phyloP scores from a whole-genome alignment of 306 rosid genomes.

The Benincasa hispida region DNA sequence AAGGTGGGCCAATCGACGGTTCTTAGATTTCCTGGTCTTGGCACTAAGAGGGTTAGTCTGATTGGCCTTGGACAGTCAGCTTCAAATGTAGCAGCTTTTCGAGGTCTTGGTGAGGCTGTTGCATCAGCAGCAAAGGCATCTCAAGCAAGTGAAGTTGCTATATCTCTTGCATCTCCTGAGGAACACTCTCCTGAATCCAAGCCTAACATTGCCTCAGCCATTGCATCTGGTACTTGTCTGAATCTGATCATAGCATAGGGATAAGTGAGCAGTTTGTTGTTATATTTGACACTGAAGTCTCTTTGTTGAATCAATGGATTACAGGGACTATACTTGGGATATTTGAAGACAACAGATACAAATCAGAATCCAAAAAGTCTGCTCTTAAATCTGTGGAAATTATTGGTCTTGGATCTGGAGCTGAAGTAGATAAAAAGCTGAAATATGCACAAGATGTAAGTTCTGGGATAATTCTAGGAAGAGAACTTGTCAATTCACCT shows the following conservation, averaged over 20 bases:
- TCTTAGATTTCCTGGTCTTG: constrained; percentile 67
- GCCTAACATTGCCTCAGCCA: constrained; percentile 57
- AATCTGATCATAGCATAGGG: background rate
- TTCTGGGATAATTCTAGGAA: constrained; percentile 73
- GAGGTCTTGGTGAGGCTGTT: constrained; percentile 75
- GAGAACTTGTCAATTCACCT: constrained; percentile 89
- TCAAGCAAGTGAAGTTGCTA: constrained; percentile 57
- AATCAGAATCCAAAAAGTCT: constrained; percentile 70
- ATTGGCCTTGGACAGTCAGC: constrained; percentile 81
- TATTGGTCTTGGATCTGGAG: constrained; percentile 82
- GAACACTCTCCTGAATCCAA: constrained; percentile 50
- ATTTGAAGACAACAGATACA: constrained; percentile 74
- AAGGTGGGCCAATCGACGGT: constrained; percentile 72
- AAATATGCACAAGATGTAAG: constrained; percentile 68
- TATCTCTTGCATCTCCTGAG: constrained; percentile 70
- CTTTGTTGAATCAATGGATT: constrained; percentile 17
- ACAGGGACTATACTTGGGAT: constrained; percentile 69
- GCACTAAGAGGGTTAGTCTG: constrained; percentile 74
- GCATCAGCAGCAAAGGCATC: constrained; percentile 73
- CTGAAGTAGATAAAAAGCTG: constrained; percentile 75
- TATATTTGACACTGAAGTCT: constrained; percentile 4
- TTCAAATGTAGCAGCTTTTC: constrained; percentile 35
- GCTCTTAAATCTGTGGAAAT: constrained; percentile 57
- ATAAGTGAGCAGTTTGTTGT: background rate
- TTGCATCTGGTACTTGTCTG: constrained; percentile 56